Evolutionary conservation across 441 rosid genomes (phyloP).

Genomic region (Omphalea diandra): DNA sequence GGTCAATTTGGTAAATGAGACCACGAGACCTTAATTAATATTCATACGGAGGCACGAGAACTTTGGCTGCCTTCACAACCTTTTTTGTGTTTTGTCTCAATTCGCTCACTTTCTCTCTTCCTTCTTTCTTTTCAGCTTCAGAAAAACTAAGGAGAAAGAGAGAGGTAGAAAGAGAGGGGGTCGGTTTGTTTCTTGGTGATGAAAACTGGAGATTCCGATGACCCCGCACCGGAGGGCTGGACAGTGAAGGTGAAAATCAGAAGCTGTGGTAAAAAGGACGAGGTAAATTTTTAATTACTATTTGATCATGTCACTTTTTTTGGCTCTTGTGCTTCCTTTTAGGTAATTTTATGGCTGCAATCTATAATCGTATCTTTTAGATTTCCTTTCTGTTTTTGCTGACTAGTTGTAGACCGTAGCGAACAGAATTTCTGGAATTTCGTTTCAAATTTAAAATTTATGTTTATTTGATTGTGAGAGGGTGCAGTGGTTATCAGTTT

Average conservation of each 20-base stretch:
- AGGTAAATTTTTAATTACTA: constrained; percentile 44
- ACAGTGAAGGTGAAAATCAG: constrained; percentile 54
- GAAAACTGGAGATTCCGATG: constrained; percentile 30
- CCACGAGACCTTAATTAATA: neutral
- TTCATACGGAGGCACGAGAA: constrained; percentile 12
- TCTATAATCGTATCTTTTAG: neutral
- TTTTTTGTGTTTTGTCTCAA: constrained; percentile 23
- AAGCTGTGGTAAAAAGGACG: constrained; percentile 62
- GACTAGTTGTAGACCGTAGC: constrained; percentile 15
- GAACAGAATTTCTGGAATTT: too few relatives aligned
- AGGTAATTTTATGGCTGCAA: neutral
- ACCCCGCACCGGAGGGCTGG: constrained; percentile 58
- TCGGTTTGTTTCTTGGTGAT: constrained; percentile 8
- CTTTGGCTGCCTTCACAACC: constrained; percentile 28
- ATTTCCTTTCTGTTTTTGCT: constrained; percentile 12
- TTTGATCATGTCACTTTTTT: neutral
- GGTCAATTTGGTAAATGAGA: constrained; percentile 6
- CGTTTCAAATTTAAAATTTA: too few relatives aligned
- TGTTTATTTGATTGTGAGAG: neutral
- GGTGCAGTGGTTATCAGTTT: neutral
- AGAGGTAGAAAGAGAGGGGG: neutral
- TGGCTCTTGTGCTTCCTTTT: neutral
- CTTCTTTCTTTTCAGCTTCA: neutral
- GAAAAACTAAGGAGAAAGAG: neutral
- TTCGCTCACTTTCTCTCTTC: neutral